A percentile compares a stretch with the other conserved stretches of the same genome.
phyloP scores from a whole-genome alignment of 2,329 filamentous ascomycete species.

The Rutstroemia sp. region DNA sequence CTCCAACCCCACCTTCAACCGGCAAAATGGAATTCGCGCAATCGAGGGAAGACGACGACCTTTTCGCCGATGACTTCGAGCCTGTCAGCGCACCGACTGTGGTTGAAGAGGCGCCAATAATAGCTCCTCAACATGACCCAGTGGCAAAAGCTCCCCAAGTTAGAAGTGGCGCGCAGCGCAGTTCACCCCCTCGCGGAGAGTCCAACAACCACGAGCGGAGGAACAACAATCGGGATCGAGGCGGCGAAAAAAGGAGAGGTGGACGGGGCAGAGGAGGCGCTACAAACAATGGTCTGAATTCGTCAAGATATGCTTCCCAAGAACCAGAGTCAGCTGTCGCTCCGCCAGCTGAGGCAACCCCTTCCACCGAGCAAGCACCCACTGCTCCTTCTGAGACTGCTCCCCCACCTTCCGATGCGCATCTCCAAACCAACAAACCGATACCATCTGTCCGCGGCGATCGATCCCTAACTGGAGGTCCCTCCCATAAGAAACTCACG shows the following conservation, averaged over 20 bases:
- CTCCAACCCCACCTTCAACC: neutral
- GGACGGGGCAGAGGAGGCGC: slow-evolving; percentile 10
- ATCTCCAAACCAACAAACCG: slow-evolving; percentile 6
- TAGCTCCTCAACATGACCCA: neutral
- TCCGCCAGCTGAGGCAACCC: neutral
- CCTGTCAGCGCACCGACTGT: slow-evolving; percentile 18
- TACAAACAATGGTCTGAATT: slow-evolving; percentile 14
- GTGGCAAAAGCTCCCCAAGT: neutral
- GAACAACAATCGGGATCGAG: slow-evolving; percentile 9
- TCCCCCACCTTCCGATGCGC: neutral
- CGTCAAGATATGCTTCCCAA: slow-evolving; percentile 20
- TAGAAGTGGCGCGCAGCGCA: neutral
- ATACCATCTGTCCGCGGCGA: slow-evolving; percentile 44
- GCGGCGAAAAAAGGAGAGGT: slow-evolving; percentile 8
- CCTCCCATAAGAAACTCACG: slow-evolving; percentile 52
- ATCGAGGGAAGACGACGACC: slow-evolving; percentile 28
- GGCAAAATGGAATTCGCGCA: slow-evolving; percentile 27
- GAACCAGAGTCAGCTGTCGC: neutral
- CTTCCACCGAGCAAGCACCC: neutral
- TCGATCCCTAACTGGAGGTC: slow-evolving; percentile 44
- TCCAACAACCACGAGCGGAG: neutral
- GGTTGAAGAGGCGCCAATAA: slow-evolving; percentile 12
- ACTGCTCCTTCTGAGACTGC: neutral
- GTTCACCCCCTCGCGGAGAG: neutral
- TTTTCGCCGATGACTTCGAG: slow-evolving; percentile 31